Base-by-base conservation (phyloP, 2,329 filamentous ascomycete genomes). In the Sporothrix schenckii region DNA sequence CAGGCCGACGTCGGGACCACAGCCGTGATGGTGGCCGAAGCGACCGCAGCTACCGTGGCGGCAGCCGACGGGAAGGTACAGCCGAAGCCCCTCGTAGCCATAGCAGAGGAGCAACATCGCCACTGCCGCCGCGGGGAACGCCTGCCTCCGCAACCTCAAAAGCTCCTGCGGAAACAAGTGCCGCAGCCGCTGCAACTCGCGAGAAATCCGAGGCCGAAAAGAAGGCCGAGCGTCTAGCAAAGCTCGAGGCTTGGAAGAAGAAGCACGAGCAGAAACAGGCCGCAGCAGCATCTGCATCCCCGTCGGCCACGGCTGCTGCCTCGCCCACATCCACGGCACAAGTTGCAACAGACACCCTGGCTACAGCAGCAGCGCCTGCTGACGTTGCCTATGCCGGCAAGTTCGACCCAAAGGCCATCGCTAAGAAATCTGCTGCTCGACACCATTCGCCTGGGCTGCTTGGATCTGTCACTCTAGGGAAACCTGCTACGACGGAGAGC, bases 241-340 rank as follows among this genome's bases (percentile, higher is more conserved):
- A 92, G 78, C 81, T 97, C 39, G 92, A 94, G 78, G 92, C 92
- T 70, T 97, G 93, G 94, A 97, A 97, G 81, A 91, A 93, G 80
- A 94, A 94, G 80, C 90, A 93, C 78, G 91, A 92, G 74, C 88
- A 89, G 77, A 90, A 90, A 75, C 90, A 90, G 75, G 81, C 81
- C 67, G 81, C 82, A 65, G 79, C 75, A 49, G 80, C 80, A 65
- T 81, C 83, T 66, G 83, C 85, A 71, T 83, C 85, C 21, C 80
- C 61, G 44, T 24, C 61, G 2, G 58, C n/a, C n/a, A 27, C 82
- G 47, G 85, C 86, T 39, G 83, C 87, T 30, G 80, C 81, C 19
- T 78, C 82, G 47, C 78, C 78, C 56, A 24, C 49, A 1, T 53
- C 49, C 4, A 16, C 34, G 4, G 27, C 27, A 10, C 39, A 47